These are phyloP conservation scores for Vanilla planifolia DNA, from an alignment of 106 monocot species.

Conservation along the genomic window DNA sequence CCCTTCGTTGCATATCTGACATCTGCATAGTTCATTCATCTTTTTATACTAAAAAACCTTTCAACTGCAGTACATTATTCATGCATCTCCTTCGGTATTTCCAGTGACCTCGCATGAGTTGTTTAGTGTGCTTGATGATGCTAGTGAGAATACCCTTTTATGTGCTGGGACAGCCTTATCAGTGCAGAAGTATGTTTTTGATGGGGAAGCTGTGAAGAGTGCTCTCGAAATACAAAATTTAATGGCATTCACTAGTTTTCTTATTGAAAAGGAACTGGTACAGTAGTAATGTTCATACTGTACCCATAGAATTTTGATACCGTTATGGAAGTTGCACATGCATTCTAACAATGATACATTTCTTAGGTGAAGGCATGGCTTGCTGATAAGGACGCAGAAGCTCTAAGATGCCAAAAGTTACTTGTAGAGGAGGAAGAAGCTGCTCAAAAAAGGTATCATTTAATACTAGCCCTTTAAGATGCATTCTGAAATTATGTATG, in stretches of 20 bases:
- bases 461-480: too few species aligned
- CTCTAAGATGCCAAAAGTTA: conserved; percentile 77
- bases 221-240: conserved; percentile 68
- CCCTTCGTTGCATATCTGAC: neutral
- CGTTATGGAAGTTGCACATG: neutral
- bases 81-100: conserved; percentile 34
- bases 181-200: conserved; percentile 80
- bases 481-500: too few species aligned
- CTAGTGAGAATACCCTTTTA: conserved; percentile 85
- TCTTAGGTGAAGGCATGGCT: conserved; percentile 79
- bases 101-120: conserved; percentile 56
- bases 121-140: conserved; percentile 70
- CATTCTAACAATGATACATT: too few species aligned
- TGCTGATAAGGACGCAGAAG: conserved; percentile 80
- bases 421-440: conserved; percentile 96
- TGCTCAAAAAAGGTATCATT: conserved; percentile 73
- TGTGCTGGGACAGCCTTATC: conserved; percentile 49
- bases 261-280: conserved; percentile 86
- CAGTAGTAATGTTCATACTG: neutral
- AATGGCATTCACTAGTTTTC: conserved; percentile 58
- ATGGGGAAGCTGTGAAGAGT: conserved; percentile 60
- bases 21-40: neutral
- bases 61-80: conserved; percentile 38
- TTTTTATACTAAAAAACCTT: conserved; percentile 1
- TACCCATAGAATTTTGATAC: neutral